Evolutionary conservation across 2,329 filamentous ascomycete genomes (phyloP), one percentile per base, ranked within the genome.

Genomic region (Alternaria rosae): DNA sequence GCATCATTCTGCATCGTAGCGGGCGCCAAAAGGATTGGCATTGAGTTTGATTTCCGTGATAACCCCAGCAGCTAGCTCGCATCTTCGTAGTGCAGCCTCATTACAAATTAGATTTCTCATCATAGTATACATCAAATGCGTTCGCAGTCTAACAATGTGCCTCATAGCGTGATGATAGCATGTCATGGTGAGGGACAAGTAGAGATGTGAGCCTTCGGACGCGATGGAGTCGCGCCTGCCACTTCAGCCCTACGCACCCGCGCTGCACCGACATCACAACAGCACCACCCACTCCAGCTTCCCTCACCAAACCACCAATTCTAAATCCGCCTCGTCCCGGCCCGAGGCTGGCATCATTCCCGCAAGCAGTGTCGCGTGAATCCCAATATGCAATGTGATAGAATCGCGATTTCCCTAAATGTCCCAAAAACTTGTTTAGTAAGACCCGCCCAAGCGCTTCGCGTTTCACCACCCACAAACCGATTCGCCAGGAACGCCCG

Each of bases 401-500:
- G 35, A 23, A 15, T 50, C 47, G 52, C 57, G 48, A 38, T 30
- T 17, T 13, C 54, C 54, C 59, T 43, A 48, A 13, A 51, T 44
- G 38, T 38, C 15, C 0, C 35, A n/a, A 38, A 38, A 42, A 47
- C 41, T 53, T 26, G 44, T 4, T 23, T 5, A 23, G 52, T 4
- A 23, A 50, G 61, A 50, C 62, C 43, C 52, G 28, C 61, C 55
- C 47, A 54, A 64, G 72, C 70, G 70, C 72, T 70, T 73, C 48
- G 62, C 38, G 70, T 72, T 72, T 68, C 69, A 71, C 23, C 59
- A 28, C 60, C 28, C 41, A 52, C 32, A 47, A 69, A 69, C 26
- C 61, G 72, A 74, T 74, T 74, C 67, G 72, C 62, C 65, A 35
- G 60, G 45, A 69, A 30, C 28, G 32, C 57, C 51, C 57, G 50